Base-by-base conservation (phyloP, 2,329 filamentous ascomycete genomes). In the Aureobasidium zeae region DNA sequence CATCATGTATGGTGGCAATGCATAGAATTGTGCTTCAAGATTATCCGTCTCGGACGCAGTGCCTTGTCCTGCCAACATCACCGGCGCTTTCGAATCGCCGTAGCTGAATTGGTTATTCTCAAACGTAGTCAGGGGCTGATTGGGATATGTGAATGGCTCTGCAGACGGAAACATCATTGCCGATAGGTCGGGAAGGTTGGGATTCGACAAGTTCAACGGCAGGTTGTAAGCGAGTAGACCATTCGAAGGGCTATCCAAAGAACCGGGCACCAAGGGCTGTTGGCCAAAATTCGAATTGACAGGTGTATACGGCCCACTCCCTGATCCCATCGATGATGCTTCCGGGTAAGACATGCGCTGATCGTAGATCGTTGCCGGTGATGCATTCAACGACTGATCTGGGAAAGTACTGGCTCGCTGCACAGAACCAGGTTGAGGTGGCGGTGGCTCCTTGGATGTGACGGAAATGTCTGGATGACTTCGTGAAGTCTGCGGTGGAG, bases 101-200 rank as follows among this genome's bases (percentile, higher is more conserved):
- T 38, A 38, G 4, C 12, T 42, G 30, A 51, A 56, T 70, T 66
- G 54, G 44, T 59, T 66, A 51, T 67, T 70, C 47, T 71, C 69
- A 48, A 70, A 71, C 0, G 65, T 69, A 22, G 81, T 79, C 67
- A 82, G 76, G 0, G 82, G 79, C 51, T 86, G 82, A 54, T 81
- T 86, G 0, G 83, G 83, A 54, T 89, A 91, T 0, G 80, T 81
- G 50, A 89, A 82, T 0, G 84, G 83, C 53, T 89, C 83, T 24
- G 76, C 73, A 0, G 82, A 81, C 1, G 83, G 80, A 55, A 89
- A 89, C 81, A 89, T 87, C 65, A 88, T 77, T 3, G 79, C 77
- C 47, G 81, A 81, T 5, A 88, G 71, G 57, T 85, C 83, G 51
- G 82, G 75, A 12, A 87, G 66, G 7, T 63, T 65, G 3, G 67